Evolutionary conservation across 345 rosid species (phyloP), one percentile per base, ranked within the genome.

Genomic region (Corchorus capsularis): DNA sequence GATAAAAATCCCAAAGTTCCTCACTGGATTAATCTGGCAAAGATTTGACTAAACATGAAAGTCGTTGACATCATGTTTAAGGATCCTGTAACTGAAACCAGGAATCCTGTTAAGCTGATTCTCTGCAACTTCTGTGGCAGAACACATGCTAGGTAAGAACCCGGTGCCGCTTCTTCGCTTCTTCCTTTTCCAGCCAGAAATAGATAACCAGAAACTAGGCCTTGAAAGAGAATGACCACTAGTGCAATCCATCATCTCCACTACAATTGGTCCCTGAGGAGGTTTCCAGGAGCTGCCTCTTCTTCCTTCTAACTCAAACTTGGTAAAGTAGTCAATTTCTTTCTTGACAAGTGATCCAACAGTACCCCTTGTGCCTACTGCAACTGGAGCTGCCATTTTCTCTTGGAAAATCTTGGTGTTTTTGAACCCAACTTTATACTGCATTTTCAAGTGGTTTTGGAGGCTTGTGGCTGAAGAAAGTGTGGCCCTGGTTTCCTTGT

Each of bases 331-430:
- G 59, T 94, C 96, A 22, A 94, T 91, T 71, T 94, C 97, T 82
- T 83, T 88, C 80, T 87, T 89, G 3, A 92, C 84, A 49, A 92
- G 91, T 10, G 96, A 88, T 79, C 96, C 98, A 4, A 94, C 86
- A 0, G 93, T 94, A 54, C 98, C 98, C 79, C 87, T 79, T 8
- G 96, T 91, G 64, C 98, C 98, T 45, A 92, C 83, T 8, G 94
- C 89, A 27, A 91, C 84, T 17, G 84, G 97, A 82, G 84, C 83
- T 13, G 88, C 74, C 89, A 90, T 87, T 69, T 79, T 84, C 34
- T 73, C 74, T 9, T 73, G 79, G 64, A 59, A 72, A 34, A 34
- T 41, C 0, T 22, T 73, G 74, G 81, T n/a, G 78, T 61, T 65
- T 82, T 52, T 69, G 34, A 50, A 74, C 49, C 55, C 71, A 45